Conservation (phyloP, 148 eudicot genomes). For the Heliosperma pusillum region DNA sequence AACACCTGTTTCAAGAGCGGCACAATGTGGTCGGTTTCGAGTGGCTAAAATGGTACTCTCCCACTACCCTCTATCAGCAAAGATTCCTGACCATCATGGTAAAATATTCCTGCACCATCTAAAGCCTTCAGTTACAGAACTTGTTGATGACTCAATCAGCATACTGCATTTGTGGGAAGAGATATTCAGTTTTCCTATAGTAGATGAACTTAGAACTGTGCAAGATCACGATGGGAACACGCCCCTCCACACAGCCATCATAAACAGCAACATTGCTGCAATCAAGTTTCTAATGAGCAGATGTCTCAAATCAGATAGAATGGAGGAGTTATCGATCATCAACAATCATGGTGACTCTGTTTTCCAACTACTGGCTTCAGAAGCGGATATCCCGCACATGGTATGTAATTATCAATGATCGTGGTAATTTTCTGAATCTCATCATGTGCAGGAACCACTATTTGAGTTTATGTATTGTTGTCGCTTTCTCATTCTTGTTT, state of each 20-base stretch:
- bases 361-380: not conserved
- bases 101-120: conserved; percentile 8
- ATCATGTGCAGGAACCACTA: too few species aligned
- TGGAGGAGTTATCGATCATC: not conserved
- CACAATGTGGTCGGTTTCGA: conserved; percentile 14
- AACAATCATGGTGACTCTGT: conserved; percentile 2
- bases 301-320: not conserved
- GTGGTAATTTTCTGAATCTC: not conserved
- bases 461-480: too few species aligned
- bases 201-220: conserved; percentile 9
- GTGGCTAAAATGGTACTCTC: not conserved
- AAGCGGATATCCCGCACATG: not conserved
- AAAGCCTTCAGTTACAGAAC: not conserved
- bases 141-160: conserved; percentile 8
- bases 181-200: not conserved
- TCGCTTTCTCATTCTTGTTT: too few species aligned
- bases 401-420: not conserved
- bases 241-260: conserved; percentile 6
- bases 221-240: conserved; percentile 20
- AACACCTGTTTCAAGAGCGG: conserved; percentile 17
- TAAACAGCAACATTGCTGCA: not conserved
- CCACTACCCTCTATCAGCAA: not conserved
- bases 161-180: not conserved
- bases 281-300: conserved; percentile 1
- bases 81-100: not conserved